Percentiles rank a stretch among this genome's conserved stretches.
phyloP scores from a whole-genome alignment of 208 protist genomes.

The Angomonas deanei region DNA sequence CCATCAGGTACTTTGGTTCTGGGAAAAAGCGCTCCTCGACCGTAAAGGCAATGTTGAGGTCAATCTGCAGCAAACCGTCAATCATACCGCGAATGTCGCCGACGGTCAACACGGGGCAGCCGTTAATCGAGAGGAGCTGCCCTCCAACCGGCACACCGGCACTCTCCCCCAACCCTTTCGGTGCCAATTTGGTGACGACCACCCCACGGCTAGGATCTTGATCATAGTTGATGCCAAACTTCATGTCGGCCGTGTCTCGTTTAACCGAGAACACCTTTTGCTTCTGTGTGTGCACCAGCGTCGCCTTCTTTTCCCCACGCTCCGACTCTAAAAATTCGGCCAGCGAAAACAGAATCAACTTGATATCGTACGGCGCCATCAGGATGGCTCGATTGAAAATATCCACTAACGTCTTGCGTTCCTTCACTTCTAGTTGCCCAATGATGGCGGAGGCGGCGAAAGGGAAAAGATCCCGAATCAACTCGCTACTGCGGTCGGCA shows the following conservation, averaged over 20 bases:
- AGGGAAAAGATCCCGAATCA: slow-evolving; percentile 76
- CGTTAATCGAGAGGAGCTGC: slow-evolving; percentile 72
- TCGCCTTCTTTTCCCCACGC: slow-evolving; percentile 46
- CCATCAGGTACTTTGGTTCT: slow-evolving; percentile 59
- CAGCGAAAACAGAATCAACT: slow-evolving; percentile 75
- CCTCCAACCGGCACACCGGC: slow-evolving; percentile 70
- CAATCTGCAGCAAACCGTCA: slow-evolving; percentile 59
- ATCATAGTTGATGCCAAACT: slow-evolving; percentile 91
- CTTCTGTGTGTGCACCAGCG: slow-evolving; percentile 37
- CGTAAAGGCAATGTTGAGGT: slow-evolving; percentile 49
- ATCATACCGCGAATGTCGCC: slow-evolving; percentile 78
- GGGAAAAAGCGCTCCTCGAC: slow-evolving; percentile 43
- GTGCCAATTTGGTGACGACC: slow-evolving; percentile 78
- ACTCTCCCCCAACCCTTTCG: slow-evolving; percentile 57
- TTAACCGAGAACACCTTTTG: slow-evolving; percentile 47
- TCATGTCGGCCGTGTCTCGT: slow-evolving; percentile 39
- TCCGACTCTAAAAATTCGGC: slow-evolving; percentile 85
- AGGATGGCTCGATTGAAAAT: slow-evolving; percentile 60
- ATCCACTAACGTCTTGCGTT: slow-evolving; percentile 57
- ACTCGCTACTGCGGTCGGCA: slow-evolving; percentile 64
- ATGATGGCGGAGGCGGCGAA: slow-evolving; percentile 79
- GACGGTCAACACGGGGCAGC: slow-evolving; percentile 41
- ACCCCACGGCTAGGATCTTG: slow-evolving; percentile 56
- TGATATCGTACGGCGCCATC: slow-evolving; percentile 67
- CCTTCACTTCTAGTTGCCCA: slow-evolving; percentile 25